A percentile compares a stretch with the other conserved stretches of the same genome.
phyloP scores from a whole-genome alignment of 371 early-diverging fungal genomes.

The Mortierella sp. region DNA sequence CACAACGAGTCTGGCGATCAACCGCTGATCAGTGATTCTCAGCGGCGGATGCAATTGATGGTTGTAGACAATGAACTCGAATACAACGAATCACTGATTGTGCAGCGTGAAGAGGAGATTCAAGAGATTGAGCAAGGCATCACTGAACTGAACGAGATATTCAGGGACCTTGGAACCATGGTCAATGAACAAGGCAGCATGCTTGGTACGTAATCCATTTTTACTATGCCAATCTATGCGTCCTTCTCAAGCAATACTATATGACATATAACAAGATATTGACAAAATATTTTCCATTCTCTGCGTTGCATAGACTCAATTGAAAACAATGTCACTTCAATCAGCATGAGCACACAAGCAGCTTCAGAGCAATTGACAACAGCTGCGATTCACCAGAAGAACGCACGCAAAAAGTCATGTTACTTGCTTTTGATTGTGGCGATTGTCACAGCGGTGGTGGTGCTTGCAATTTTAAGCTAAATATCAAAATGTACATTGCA shows the following conservation, averaged over 20 bases:
- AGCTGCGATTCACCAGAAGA: conserved; percentile 87
- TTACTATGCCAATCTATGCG: not conserved
- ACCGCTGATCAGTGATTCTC: conserved; percentile 74
- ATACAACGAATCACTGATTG: conserved; percentile 92
- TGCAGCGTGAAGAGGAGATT: conserved; percentile 94
- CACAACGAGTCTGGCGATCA: conserved; percentile 67
- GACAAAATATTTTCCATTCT: not conserved
- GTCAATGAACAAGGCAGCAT: conserved; percentile 96
- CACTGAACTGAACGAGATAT: conserved; percentile 94
- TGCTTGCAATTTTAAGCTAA: conserved; percentile 44
- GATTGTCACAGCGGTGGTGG: conserved; percentile 67
- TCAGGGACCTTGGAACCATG: conserved; percentile 94
- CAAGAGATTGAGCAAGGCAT: conserved; percentile 94
- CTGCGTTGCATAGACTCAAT: conserved; percentile 74
- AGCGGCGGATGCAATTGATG: conserved; percentile 75
- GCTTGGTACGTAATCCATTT: conserved; percentile 72
- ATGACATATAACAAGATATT: not conserved
- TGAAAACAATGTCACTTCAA: conserved; percentile 87
- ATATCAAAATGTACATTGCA: not conserved
- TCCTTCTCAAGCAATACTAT: not conserved
- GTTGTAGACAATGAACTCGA: conserved; percentile 92
- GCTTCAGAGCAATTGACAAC: conserved; percentile 85
- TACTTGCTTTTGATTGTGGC: conserved; percentile 81
- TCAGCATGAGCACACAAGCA: conserved; percentile 80
- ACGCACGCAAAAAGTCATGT: conserved; percentile 86